phyloP scores from a whole-genome alignment of 2,329 filamentous ascomycete genomes.

The Ploettnerulaceae sp. region DNA sequence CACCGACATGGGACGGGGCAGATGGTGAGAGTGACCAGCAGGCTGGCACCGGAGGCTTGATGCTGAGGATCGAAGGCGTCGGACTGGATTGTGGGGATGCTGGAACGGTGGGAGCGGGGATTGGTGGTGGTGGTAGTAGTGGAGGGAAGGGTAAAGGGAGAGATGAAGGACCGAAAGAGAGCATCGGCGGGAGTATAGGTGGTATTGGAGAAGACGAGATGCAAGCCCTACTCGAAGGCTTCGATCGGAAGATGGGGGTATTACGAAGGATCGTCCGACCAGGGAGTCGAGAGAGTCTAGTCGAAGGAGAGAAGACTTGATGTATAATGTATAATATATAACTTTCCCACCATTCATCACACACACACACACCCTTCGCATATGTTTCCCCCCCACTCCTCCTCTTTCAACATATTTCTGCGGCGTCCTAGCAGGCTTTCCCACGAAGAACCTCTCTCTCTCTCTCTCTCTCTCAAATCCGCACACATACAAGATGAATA shows the following conservation, averaged over 20 bases:
- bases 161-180: slow-evolving; percentile 1
- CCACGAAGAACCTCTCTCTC: no score
- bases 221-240: slow-evolving; percentile 48
- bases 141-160: slow-evolving; percentile 4
- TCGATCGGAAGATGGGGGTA: slow-evolving; percentile 52
- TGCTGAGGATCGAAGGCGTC: slow-evolving; percentile 58
- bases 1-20: slow-evolving; percentile 56
- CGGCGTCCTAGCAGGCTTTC: no score
- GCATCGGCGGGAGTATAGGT: slow-evolving; percentile 13
- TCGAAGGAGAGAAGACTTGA: slow-evolving; percentile 9
- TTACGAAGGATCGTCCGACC: slow-evolving; percentile 40
- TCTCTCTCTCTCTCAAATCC: no score
- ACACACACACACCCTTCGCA: no score
- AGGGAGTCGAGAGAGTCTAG: slow-evolving; percentile 7
- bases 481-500: no score
- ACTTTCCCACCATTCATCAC: no score
- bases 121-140: not conserved
- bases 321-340: not conserved
- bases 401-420: no score
- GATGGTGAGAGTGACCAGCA: slow-evolving; percentile 36
- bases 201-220: slow-evolving; percentile 42
- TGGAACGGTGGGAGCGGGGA: slow-evolving; percentile 2
- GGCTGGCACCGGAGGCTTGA: slow-evolving; percentile 37
- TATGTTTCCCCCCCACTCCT: no score
- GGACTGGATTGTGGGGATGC: slow-evolving; percentile 20